phyloP scores from a whole-genome alignment of 306 rosid species.

The Ammopiptanthus mongolicus region DNA sequence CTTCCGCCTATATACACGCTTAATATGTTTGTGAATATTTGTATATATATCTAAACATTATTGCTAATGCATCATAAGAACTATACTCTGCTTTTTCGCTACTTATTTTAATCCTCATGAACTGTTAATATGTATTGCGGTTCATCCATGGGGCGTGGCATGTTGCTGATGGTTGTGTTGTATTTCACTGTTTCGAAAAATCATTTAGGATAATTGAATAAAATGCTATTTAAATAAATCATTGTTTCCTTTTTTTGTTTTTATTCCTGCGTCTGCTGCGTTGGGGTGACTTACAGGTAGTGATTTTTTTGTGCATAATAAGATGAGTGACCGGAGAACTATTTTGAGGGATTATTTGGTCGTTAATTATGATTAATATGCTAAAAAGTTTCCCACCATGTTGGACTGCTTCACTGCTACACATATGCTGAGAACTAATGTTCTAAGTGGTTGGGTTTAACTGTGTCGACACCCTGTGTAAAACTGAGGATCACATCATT shows the following conservation, averaged over 20 bases:
- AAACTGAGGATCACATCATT: too few relatives aligned
- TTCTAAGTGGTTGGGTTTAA: neutral
- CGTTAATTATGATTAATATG: neutral
- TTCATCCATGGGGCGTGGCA: slow-evolving; percentile 2
- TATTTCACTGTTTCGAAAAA: neutral
- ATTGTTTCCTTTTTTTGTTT: neutral
- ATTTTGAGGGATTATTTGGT: neutral
- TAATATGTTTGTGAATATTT: slow-evolving; percentile 26
- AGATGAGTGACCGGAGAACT: neutral
- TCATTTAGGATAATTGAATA: neutral
- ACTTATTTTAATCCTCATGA: neutral
- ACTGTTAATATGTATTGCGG: slow-evolving; percentile 21
- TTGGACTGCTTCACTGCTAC: too few relatives aligned
- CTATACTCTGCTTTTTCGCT: slow-evolving; percentile 12
- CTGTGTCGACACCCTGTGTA: too few relatives aligned
- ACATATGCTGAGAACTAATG: neutral
- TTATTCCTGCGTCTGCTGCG: neutral
- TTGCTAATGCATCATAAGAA: slow-evolving; percentile 4
- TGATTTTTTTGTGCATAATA: neutral
- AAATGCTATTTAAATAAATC: neutral
- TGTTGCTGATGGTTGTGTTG: slow-evolving; percentile 8
- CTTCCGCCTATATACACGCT: neutral
- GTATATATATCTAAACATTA: slow-evolving; percentile 20
- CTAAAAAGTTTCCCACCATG: too few relatives aligned
- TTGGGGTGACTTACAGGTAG: neutral